phyloP scores from a whole-genome alignment of 2,329 filamentous ascomycete genomes.

The Fusarium aywerte region DNA sequence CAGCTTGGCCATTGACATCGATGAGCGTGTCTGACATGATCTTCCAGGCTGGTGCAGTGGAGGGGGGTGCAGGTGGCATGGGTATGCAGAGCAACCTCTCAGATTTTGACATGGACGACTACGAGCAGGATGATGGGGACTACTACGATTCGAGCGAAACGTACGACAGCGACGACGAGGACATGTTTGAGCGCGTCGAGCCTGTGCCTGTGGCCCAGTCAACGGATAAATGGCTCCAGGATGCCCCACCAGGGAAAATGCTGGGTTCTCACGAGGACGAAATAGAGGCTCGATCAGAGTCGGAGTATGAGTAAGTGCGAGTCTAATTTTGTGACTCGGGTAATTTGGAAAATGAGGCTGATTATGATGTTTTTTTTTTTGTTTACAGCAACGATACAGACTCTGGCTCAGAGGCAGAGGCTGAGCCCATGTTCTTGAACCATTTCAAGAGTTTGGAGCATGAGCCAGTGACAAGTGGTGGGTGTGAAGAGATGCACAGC shows the following conservation, averaged over 20 bases:
- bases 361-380: background rate
- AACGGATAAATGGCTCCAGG: slow-evolving; percentile 57
- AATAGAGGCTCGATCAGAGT: slow-evolving; percentile 11
- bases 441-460: slow-evolving; percentile 11
- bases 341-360: slow-evolving; percentile 4
- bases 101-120: slow-evolving; percentile 67
- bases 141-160: slow-evolving; percentile 46
- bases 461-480: slow-evolving; percentile 3
- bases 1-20: slow-evolving; percentile 52
- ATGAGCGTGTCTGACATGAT: slow-evolving; percentile 65
- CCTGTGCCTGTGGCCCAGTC: slow-evolving; percentile 66
- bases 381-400: background rate
- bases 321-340: background rate
- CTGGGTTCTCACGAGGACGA: slow-evolving; percentile 34
- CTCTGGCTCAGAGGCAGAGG: background rate
- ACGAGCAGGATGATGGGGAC: slow-evolving; percentile 63
- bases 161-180: slow-evolving; percentile 55
- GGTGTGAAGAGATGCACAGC: slow-evolving; percentile 9
- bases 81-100: slow-evolving; percentile 56
- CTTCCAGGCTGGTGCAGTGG: slow-evolving; percentile 44
- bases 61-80: slow-evolving; percentile 19
- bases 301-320: slow-evolving; percentile 27
- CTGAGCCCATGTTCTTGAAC: slow-evolving; percentile 9
- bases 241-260: slow-evolving; percentile 31
- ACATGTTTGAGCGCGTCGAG: slow-evolving; percentile 65